Conservation (phyloP, 345 rosid species). For the Arabidopsis suecica region DNA sequence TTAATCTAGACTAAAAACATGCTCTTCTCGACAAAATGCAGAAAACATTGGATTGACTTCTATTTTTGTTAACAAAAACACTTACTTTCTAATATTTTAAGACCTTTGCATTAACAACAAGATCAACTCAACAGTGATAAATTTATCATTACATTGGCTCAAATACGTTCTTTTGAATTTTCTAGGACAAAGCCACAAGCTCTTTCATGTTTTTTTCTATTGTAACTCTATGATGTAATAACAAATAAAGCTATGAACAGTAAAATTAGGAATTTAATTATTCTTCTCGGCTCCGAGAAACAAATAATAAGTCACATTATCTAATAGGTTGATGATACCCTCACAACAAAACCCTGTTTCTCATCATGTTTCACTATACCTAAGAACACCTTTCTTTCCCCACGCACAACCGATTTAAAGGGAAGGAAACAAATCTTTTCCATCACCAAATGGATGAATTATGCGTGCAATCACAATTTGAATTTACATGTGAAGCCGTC, state of each 20-base stretch:
- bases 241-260: neutral
- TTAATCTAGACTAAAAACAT: neutral
- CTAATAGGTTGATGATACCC: neutral
- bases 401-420: slow-evolving; percentile 7
- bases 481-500: slow-evolving; percentile 23
- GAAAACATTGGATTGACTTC: too few species aligned
- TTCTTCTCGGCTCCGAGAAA: slow-evolving; percentile 6
- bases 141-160: neutral
- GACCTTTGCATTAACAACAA: too few species aligned
- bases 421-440: neutral
- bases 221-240: neutral
- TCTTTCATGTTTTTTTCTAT: neutral
- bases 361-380: slow-evolving; percentile 13
- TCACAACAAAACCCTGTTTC: slow-evolving; percentile 16
- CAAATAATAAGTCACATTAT: neutral
- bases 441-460: slow-evolving; percentile 18
- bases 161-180: neutral
- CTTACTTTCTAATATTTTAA: too few species aligned
- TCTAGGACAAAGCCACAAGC: neutral
- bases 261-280: neutral
- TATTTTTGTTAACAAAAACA: too few species aligned
- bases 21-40: too few species aligned
- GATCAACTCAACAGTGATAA: neutral
- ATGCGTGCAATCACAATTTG: neutral
- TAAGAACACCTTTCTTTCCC: neutral